Conservation (phyloP, 2,329 filamentous ascomycete genomes). For the Septoria linicola region DNA sequence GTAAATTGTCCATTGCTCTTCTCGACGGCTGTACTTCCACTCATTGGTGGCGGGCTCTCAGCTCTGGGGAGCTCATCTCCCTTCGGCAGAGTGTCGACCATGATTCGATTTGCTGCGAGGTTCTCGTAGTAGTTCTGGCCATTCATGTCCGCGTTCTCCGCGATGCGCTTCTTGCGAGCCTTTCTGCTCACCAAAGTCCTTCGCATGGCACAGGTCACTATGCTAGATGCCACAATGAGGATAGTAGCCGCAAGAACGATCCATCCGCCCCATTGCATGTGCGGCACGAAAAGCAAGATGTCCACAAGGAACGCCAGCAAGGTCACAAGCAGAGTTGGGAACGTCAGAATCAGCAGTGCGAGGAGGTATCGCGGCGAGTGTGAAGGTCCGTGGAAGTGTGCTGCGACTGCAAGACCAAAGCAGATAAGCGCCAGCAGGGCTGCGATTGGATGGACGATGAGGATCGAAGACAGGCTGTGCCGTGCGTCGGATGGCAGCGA, state of each 20-base stretch:
- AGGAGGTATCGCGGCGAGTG: conserved; percentile 90
- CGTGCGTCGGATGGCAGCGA: conserved; percentile 64
- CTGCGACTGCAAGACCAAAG: conserved; percentile 72
- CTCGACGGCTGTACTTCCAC: conserved; percentile 57
- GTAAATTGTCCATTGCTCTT: conserved; percentile 57
- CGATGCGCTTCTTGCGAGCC: conserved; percentile 87
- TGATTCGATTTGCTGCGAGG: conserved; percentile 45
- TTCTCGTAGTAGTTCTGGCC: conserved; percentile 80
- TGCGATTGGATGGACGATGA: conserved; percentile 90
- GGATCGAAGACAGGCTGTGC: conserved; percentile 75
- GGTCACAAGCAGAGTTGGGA: conserved; percentile 79
- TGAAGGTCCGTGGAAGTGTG: conserved; percentile 82
- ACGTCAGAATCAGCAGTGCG: conserved; percentile 77
- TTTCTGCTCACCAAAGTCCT: conserved; percentile 87
- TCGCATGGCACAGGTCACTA: conserved; percentile 93
- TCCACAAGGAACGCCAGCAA: conserved; percentile 90
- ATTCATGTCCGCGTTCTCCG: conserved; percentile 95
- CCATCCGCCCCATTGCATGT: conserved; percentile 91
- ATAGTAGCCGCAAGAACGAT: conserved; percentile 87
- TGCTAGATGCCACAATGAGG: conserved; percentile 73
- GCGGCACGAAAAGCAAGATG: conserved; percentile 89
- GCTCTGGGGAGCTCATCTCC: conserved; percentile 45
- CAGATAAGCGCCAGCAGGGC: conserved; percentile 82
- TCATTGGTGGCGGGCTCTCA: conserved; percentile 55
- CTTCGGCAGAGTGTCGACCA: conserved; percentile 31